A percentile compares a stretch with the other conserved stretches of the same genome.
Conservation (phyloP, 768 basidiomycete species). For the Leucogyrophana mollusca region DNA sequence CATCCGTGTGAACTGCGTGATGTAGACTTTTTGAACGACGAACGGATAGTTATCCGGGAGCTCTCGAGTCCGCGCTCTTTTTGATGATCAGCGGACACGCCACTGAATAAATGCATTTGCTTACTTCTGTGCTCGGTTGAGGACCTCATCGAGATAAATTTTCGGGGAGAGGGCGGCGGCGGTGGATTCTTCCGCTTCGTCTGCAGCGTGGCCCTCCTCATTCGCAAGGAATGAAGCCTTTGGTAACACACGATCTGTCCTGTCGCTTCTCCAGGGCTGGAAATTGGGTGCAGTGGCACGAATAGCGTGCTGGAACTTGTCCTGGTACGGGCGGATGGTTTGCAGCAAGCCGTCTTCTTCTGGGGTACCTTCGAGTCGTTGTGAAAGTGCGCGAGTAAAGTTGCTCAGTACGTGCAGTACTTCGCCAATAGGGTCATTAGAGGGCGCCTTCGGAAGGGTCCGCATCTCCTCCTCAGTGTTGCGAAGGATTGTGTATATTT, state of each 20-base stretch:
- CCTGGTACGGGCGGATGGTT: slow-evolving; percentile 47
- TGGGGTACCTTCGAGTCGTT: slow-evolving; percentile 52
- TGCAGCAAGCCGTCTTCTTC: slow-evolving; percentile 55
- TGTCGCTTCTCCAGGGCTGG: slow-evolving; percentile 38
- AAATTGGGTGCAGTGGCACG: slow-evolving; percentile 58
- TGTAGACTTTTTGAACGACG: slow-evolving; percentile 52
- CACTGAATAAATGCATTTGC: slow-evolving; percentile 13
- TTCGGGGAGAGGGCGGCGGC: not conserved
- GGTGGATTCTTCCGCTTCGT: not conserved
- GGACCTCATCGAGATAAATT: slow-evolving; percentile 56
- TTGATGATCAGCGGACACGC: not conserved
- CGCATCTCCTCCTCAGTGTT: slow-evolving; percentile 33
- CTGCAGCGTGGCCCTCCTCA: slow-evolving; percentile 34
- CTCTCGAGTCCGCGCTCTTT: slow-evolving; percentile 68
- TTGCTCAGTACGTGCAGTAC: slow-evolving; percentile 45
- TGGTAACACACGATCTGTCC: slow-evolving; percentile 10
- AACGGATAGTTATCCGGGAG: slow-evolving; percentile 69
- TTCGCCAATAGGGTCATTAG: slow-evolving; percentile 56
- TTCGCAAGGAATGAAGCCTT: slow-evolving; percentile 31
- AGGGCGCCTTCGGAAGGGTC: slow-evolving; percentile 49
- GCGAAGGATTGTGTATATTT: slow-evolving; percentile 46
- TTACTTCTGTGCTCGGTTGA: slow-evolving; percentile 45
- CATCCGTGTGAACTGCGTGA: slow-evolving; percentile 38
- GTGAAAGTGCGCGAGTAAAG: slow-evolving; percentile 46
- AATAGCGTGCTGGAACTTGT: slow-evolving; percentile 47